phyloP scores from a whole-genome alignment of 495 filamentous ascomycete species.

The Massariosphaeria phaeospora region DNA sequence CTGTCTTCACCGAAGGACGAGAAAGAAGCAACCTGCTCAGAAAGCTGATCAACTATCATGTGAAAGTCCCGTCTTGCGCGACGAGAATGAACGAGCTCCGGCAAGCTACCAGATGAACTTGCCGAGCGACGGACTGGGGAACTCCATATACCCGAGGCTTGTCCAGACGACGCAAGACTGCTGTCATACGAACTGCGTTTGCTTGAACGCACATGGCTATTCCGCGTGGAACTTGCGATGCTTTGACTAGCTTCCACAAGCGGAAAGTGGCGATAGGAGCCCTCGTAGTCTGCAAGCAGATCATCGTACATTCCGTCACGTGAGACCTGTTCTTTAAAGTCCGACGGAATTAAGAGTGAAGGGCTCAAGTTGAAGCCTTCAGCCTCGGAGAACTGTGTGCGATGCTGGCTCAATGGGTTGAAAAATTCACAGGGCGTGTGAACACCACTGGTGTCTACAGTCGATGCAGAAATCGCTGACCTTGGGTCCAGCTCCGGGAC shows the following conservation, averaged over 20 bases:
- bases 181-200: conserved; percentile 57
- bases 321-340: conserved; percentile 35
- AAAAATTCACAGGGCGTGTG: conserved; percentile 27
- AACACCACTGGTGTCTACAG: conserved; percentile 15
- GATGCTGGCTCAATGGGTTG: neutral
- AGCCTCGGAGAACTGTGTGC: conserved; percentile 4
- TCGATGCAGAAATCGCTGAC: conserved; percentile 27
- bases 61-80: conserved; percentile 21
- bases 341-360: conserved; percentile 21
- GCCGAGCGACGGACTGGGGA: conserved; percentile 53
- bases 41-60: conserved; percentile 29
- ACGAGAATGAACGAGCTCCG: conserved; percentile 51
- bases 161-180: conserved; percentile 45
- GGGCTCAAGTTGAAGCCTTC: conserved; percentile 37
- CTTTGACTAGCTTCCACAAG: conserved; percentile 39
- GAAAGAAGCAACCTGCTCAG: conserved; percentile 28
- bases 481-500: conserved; percentile 29
- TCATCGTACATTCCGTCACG: conserved; percentile 50
- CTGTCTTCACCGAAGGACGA: conserved; percentile 21
- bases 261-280: conserved; percentile 46
- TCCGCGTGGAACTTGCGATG: conserved; percentile 44
- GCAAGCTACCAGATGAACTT: conserved; percentile 52
- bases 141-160: conserved; percentile 33
- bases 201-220: conserved; percentile 54
- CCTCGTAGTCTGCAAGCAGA: conserved; percentile 45